These are phyloP conservation scores for Thuidium tamariscinum DNA, from an alignment of 225 moss, liverwort and hornwort genomes.

Conservation along the genomic window DNA sequence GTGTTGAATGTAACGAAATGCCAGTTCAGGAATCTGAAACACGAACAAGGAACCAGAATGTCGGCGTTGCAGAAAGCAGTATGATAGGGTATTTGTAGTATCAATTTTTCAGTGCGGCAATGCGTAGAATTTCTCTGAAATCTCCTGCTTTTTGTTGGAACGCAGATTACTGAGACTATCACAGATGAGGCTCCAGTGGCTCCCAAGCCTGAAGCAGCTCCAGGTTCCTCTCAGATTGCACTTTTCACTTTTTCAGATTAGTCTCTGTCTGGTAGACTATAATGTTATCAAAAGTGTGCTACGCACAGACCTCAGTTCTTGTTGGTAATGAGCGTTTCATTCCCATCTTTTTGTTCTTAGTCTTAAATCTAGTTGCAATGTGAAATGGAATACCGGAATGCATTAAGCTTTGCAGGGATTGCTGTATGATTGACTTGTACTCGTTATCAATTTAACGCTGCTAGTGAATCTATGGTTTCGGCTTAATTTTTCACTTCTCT, in stretches of 20 bases:
- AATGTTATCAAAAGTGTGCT: no score
- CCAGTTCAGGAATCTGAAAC: not conserved
- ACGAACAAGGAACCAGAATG: not conserved
- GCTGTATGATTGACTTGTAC: not conserved
- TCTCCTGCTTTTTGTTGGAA: not conserved
- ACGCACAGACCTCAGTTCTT: no score
- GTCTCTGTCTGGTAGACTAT: no score
- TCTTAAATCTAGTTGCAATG: no score
- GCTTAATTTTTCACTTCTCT: not conserved
- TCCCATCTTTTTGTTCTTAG: no score
- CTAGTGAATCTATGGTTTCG: not conserved
- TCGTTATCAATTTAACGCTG: not conserved
- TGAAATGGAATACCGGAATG: no score
- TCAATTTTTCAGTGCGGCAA: not conserved
- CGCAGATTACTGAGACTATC: slow-evolving; percentile 42
- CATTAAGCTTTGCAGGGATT: no score
- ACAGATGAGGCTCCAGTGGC: slow-evolving; percentile 34
- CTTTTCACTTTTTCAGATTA: not conserved
- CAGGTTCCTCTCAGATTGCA: slow-evolving; percentile 16
- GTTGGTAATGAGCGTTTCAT: no score
- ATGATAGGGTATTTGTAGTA: not conserved
- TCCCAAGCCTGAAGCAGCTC: slow-evolving; percentile 32
- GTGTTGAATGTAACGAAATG: not conserved
- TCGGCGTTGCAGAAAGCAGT: not conserved
- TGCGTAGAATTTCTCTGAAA: not conserved